Evolutionary conservation across 257 asterid genomes (phyloP).

Genomic region (Avicennia marina): DNA sequence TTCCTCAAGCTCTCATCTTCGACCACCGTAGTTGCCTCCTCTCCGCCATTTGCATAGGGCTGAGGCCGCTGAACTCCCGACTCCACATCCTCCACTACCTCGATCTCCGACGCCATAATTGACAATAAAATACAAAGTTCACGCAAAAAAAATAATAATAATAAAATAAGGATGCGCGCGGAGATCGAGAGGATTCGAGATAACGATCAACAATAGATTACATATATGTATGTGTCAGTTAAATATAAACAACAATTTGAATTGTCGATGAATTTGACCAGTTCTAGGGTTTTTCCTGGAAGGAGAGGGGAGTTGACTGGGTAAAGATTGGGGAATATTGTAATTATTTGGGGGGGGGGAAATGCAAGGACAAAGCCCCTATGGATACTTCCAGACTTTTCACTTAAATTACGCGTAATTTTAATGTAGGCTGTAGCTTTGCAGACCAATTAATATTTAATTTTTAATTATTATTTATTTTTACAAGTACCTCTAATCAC

Average conservation of each 20-base stretch:
- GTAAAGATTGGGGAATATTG: conserved; percentile 16
- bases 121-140: conserved; percentile 2
- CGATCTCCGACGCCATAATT: conserved; percentile 89
- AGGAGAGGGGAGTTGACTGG: conserved; percentile 36
- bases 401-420: too few relatives aligned
- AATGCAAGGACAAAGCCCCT: conserved; percentile 3
- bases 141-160: too few relatives aligned
- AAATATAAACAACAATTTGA: background rate
- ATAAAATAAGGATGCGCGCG: conserved; percentile 12
- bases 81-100: conserved; percentile 75
- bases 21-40: conserved; percentile 27
- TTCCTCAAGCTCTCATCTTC: conserved; percentile 85
- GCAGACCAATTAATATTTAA: too few relatives aligned
- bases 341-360: conserved; percentile 5
- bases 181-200: conserved; percentile 32
- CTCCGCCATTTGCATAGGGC: conserved; percentile 24
- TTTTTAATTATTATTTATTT: too few relatives aligned
- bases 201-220: conserved; percentile 24
- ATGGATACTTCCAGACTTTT: too few relatives aligned
- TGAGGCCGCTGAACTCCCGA: conserved; percentile 43
- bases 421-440: too few relatives aligned
- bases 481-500: too few relatives aligned
- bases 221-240: background rate
- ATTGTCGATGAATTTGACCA: conserved; percentile 17
- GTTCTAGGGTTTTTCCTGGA: conserved; percentile 50